phyloP scores from a whole-genome alignment of 768 basidiomycete species.

The Boletellus sp. region DNA sequence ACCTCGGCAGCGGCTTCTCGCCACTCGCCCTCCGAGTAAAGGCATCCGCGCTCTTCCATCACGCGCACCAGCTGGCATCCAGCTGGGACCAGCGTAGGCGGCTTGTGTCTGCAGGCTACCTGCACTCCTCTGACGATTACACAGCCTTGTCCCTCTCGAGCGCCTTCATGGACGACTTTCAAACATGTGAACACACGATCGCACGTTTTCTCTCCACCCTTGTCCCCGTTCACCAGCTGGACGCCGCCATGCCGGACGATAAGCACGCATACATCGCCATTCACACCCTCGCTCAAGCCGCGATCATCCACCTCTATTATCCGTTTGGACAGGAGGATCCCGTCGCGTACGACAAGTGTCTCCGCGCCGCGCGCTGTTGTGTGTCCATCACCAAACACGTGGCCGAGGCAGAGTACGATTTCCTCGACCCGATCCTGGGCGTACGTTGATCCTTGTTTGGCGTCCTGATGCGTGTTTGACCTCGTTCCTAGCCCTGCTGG shows the following conservation, averaged over 20 bases:
- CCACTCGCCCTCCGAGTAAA: constrained; percentile 65
- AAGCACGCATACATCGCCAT: constrained; percentile 55
- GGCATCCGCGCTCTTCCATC: constrained; percentile 71
- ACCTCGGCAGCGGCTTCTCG: constrained; percentile 52
- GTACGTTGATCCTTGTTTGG: constrained; percentile 39
- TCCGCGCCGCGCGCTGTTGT: constrained; percentile 58
- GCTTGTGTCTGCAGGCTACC: constrained; percentile 16
- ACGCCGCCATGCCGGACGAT: constrained; percentile 51
- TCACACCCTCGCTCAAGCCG: constrained; percentile 64
- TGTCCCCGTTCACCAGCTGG: constrained; percentile 62
- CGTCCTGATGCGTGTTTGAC: constrained; percentile 8
- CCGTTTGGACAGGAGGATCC: constrained; percentile 58
- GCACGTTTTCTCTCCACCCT: constrained; percentile 60
- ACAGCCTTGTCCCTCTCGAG: constrained; percentile 44
- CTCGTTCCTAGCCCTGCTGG: constrained; percentile 59
- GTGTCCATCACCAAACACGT: constrained; percentile 60
- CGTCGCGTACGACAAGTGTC: constrained; percentile 61
- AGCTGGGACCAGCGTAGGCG: constrained; percentile 58
- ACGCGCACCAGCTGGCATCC: constrained; percentile 57
- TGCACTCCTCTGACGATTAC: constrained; percentile 20
- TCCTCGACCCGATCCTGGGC: constrained; percentile 75
- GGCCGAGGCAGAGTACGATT: constrained; percentile 59
- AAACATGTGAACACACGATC: constrained; percentile 60
- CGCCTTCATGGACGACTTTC: constrained; percentile 54
- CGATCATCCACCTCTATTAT: constrained; percentile 63